A percentile compares a stretch with the other conserved stretches of the same genome.
Conservation (phyloP, 2,329 filamentous ascomycete genomes). For the Graphiopsis chlorocephala region DNA sequence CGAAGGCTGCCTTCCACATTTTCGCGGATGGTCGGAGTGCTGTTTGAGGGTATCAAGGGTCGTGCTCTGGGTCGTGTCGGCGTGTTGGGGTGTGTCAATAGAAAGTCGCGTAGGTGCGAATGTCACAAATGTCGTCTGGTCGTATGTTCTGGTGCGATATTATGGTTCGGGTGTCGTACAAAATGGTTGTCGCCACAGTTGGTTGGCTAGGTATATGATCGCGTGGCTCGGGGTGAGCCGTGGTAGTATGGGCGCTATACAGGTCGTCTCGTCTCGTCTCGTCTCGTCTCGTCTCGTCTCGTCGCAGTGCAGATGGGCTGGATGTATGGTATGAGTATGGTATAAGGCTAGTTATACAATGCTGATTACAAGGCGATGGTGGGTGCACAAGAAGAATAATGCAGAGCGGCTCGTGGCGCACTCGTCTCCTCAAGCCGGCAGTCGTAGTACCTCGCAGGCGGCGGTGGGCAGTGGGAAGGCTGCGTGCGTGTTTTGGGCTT, state of each 20-base stretch:
- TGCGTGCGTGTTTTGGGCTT: neutral
- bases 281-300: slow-evolving; percentile 14
- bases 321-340: neutral
- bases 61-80: neutral
- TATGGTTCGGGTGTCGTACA: slow-evolving; percentile 1
- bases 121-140: slow-evolving; percentile 6
- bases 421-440: neutral
- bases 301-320: neutral
- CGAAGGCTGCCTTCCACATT: slow-evolving; percentile 38
- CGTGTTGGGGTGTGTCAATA: slow-evolving; percentile 10
- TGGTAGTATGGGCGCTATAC: neutral
- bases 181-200: neutral
- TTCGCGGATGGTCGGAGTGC: neutral
- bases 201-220: neutral
- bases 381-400: neutral
- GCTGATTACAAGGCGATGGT: neutral
- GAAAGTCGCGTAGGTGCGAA: neutral
- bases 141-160: slow-evolving; percentile 9
- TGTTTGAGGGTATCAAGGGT: slow-evolving; percentile 1
- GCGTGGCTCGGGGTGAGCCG: neutral
- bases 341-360: slow-evolving; percentile 5
- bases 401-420: slow-evolving; percentile 4
- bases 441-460: neutral
- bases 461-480: neutral
- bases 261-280: slow-evolving; percentile 10